A percentile compares a stretch with the other conserved stretches of the same genome.
These are phyloP conservation scores for Tremellales sp. DNA, from an alignment of 1,284 basidiomycete species.

Conservation along the genomic window DNA sequence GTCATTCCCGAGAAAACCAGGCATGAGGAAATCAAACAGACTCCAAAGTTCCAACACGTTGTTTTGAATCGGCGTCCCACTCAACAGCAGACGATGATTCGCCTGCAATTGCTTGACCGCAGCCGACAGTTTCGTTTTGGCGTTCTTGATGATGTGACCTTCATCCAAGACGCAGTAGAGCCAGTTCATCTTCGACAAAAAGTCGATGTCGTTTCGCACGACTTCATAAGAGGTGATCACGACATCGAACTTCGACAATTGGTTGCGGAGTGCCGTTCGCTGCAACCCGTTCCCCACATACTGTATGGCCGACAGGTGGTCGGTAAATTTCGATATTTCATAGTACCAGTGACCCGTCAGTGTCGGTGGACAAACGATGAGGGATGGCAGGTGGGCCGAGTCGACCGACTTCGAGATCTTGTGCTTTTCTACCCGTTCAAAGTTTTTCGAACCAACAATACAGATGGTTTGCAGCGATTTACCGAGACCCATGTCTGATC, in stretches of 20 bases:
- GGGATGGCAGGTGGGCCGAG: conserved; percentile 86
- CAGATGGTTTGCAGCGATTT: conserved; percentile 97
- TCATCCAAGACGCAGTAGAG: conserved; percentile 99
- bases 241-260: conserved; percentile 78
- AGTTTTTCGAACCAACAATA: conserved; percentile 93
- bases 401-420: conserved; percentile 69
- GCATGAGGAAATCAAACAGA: conserved; percentile 94
- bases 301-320: conserved; percentile 78
- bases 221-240: conserved; percentile 98
- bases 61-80: conserved; percentile 95
- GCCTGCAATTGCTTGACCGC: conserved; percentile 92
- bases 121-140: conserved; percentile 88
- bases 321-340: conserved; percentile 98
- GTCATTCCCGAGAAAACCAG: conserved; percentile 94
- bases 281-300: conserved; percentile 83
- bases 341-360: conserved; percentile 98
- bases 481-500: conserved; percentile 88
- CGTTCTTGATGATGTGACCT: conserved; percentile 99
- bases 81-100: conserved; percentile 92
- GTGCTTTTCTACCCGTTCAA: conserved; percentile 84
- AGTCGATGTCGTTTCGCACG: conserved; percentile 94
- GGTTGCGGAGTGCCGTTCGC: conserved; percentile 41
- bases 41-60: conserved; percentile 98
- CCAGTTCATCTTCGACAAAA: conserved; percentile 92
- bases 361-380: conserved; percentile 96